phyloP scores from a whole-genome alignment of 2,329 filamentous ascomycete genomes.

The Claviceps capensis region DNA sequence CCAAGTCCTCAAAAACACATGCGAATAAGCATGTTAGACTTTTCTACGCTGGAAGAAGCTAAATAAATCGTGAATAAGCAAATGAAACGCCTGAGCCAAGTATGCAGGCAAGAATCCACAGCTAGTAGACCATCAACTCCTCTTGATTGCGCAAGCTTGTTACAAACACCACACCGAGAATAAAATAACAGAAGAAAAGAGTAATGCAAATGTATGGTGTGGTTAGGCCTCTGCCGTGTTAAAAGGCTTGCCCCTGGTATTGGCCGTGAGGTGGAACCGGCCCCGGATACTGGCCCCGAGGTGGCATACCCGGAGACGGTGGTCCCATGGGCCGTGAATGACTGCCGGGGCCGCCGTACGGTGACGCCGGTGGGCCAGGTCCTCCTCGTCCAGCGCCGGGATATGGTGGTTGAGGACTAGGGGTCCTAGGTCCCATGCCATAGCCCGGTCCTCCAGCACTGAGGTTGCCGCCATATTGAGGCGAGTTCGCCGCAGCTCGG shows the following conservation, averaged over 20 bases:
- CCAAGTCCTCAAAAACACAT: neutral
- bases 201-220: neutral
- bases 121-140: neutral
- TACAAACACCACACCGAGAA: neutral
- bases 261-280: conserved; percentile 13
- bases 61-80: conserved; percentile 1
- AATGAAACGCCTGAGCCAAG: conserved; percentile 2
- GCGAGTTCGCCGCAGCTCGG: conserved; percentile 44
- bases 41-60: neutral
- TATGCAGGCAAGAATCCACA: conserved; percentile 4
- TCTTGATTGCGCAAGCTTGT: neutral
- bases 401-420: conserved; percentile 17
- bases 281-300: conserved; percentile 18
- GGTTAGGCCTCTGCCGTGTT: neutral
- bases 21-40: neutral
- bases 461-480: conserved; percentile 42
- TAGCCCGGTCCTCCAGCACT: conserved; percentile 32
- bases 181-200: neutral
- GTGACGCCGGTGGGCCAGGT: conserved; percentile 7
- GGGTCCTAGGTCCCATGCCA: conserved; percentile 11
- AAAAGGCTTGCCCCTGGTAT: conserved; percentile 25
- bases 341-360: conserved; percentile 13
- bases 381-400: conserved; percentile 12
- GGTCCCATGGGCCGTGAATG: conserved; percentile 20
- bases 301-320: conserved; percentile 15